Conservation (phyloP, 306 rosid species). For the Vigna radiata region DNA sequence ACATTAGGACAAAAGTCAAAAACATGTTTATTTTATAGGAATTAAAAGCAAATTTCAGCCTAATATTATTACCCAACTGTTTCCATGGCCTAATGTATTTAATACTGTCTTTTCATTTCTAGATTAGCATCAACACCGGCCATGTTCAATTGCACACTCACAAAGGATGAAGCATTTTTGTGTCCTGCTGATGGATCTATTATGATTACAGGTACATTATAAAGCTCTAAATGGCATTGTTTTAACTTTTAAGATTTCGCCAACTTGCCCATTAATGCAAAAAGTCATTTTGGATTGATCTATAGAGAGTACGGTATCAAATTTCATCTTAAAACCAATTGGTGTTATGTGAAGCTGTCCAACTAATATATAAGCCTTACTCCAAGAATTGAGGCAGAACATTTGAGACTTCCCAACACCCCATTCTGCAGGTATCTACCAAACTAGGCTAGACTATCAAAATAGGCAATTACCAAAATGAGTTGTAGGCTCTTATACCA, state of each 20-base stretch:
- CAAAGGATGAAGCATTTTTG: conserved; percentile 63
- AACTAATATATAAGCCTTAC: no score
- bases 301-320: background rate
- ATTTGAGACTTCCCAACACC: no score
- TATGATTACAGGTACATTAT: conserved; percentile 85
- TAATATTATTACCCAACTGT: background rate
- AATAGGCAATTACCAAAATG: no score
- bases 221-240: conserved; percentile 25
- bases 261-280: conserved; percentile 18
- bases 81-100: conserved; percentile 32
- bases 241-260: conserved; percentile 23
- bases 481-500: no score
- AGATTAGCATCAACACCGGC: conserved; percentile 98
- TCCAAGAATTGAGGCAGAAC: no score
- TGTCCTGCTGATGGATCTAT: conserved; percentile 93
- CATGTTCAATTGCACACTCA: conserved; percentile 91
- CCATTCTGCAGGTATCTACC: no score
- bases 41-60: no score
- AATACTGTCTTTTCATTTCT: conserved; percentile 44
- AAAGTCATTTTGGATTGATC: conserved; percentile 18
- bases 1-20: no score
- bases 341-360: no score
- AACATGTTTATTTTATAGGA: no score
- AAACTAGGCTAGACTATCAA: no score
- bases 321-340: no score